Conservation (phyloP, 1,284 basidiomycete species). For the Pseudozyma sp. region DNA sequence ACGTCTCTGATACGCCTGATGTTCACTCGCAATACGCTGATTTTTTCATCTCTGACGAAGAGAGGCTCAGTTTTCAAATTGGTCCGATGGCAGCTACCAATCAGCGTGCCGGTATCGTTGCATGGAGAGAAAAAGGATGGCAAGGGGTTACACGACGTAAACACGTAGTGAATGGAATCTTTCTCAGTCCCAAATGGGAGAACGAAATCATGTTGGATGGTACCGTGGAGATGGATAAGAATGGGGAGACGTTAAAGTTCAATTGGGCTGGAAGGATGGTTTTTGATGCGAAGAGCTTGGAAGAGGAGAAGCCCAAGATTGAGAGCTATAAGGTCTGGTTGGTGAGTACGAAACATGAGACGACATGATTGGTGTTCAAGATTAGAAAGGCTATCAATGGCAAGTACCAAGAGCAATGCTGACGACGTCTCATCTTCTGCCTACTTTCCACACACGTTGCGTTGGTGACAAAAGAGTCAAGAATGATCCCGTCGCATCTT, state of each 20-base stretch:
- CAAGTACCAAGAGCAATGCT: too few species aligned
- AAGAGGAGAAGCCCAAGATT: constrained; percentile 35
- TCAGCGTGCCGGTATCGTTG: constrained; percentile 30
- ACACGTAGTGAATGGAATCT: constrained; percentile 48
- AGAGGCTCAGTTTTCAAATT: constrained; percentile 47
- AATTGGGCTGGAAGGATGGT: constrained; percentile 56
- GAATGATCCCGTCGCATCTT: too few species aligned
- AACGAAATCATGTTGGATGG: constrained; percentile 57
- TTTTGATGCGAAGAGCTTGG: constrained; percentile 42
- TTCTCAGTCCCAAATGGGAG: constrained; percentile 40
- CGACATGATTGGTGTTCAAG: too few species aligned
- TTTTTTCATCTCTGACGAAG: constrained; percentile 30
- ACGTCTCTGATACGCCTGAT: constrained; percentile 44
- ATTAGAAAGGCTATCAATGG: too few species aligned
- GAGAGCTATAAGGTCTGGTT: constrained; percentile 53
- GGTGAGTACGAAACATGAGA: too few species aligned
- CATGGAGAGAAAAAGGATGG: constrained; percentile 51
- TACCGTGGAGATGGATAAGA: constrained; percentile 51
- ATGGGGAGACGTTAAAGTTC: constrained; percentile 39
- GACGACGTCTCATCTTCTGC: too few species aligned
- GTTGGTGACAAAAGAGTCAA: too few species aligned
- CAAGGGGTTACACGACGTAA: constrained; percentile 42
- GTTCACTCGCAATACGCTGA: constrained; percentile 46
- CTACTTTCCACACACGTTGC: too few species aligned
- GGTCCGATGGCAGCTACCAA: constrained; percentile 50